phyloP scores from a whole-genome alignment of 2,329 filamentous ascomycete genomes.

The Paracamarosporium sp. region DNA sequence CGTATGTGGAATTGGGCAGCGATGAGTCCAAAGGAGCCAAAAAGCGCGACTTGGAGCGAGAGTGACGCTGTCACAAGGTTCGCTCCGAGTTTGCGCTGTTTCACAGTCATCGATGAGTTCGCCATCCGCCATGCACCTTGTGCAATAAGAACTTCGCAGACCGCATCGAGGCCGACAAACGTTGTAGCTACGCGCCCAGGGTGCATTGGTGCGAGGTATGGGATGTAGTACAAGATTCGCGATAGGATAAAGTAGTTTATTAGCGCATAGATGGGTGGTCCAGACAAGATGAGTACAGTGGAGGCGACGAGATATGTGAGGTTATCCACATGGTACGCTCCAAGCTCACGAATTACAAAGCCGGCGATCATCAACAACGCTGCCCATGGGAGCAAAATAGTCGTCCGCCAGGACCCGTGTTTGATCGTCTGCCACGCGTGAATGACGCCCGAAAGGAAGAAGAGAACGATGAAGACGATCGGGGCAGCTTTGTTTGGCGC shows the following conservation, averaged over 20 bases:
- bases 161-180: constrained; percentile 60
- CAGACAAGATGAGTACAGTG: constrained; percentile 48
- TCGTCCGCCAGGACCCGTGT: constrained; percentile 65
- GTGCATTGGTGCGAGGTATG: constrained; percentile 64
- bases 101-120: constrained; percentile 45
- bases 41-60: constrained; percentile 58
- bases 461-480: constrained; percentile 59
- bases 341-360: constrained; percentile 62
- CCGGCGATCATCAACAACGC: constrained; percentile 63
- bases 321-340: constrained; percentile 58
- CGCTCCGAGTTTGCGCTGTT: constrained; percentile 51
- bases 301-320: constrained; percentile 49
- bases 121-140: constrained; percentile 58
- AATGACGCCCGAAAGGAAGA: constrained; percentile 53
- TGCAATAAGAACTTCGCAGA: constrained; percentile 60
- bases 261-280: constrained; percentile 64
- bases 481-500: constrained; percentile 63
- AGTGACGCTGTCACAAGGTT: constrained; percentile 58
- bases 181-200: constrained; percentile 66
- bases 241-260: constrained; percentile 69
- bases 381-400: constrained; percentile 61
- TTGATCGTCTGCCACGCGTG: constrained; percentile 64
- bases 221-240: constrained; percentile 66
- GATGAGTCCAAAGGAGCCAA: constrained; percentile 57
- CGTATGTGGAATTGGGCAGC: constrained; percentile 55